Conservation (phyloP, 2,329 filamentous ascomycete species). For the Lecanoromycetidae sp. region DNA sequence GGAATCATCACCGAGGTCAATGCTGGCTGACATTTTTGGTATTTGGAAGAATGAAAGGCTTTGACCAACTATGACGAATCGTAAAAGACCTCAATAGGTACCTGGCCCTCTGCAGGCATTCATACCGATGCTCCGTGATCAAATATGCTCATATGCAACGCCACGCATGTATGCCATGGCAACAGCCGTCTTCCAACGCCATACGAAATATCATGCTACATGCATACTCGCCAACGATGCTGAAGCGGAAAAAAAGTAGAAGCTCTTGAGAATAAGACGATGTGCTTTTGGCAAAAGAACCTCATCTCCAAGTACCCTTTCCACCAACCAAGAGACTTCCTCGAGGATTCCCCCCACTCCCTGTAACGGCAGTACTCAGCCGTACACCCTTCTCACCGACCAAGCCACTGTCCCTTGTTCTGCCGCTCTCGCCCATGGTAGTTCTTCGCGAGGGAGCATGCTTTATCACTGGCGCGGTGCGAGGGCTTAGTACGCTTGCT, state of each 20-base stretch:
- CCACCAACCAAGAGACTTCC: slow-evolving; percentile 23
- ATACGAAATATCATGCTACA: slow-evolving; percentile 4
- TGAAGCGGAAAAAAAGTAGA: no score
- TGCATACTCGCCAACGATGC: background rate
- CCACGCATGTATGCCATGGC: background rate
- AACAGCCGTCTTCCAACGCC: background rate
- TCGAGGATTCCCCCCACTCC: slow-evolving; percentile 25
- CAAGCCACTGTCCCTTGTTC: slow-evolving; percentile 29
- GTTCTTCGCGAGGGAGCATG: slow-evolving; percentile 31
- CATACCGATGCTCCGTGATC: background rate
- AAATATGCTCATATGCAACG: background rate
- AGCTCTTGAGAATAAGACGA: background rate
- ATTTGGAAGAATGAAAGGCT: no score
- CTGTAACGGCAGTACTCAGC: slow-evolving; percentile 28
- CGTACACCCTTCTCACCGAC: slow-evolving; percentile 29
- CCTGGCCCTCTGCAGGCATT: no score
- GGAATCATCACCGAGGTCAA: no score
- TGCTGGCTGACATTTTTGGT: no score
- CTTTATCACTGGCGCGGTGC: slow-evolving; percentile 48
- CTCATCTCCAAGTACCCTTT: slow-evolving; percentile 24
- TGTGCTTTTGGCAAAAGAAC: background rate
- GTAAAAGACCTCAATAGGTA: no score
- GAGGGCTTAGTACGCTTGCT: slow-evolving; percentile 48
- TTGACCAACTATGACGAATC: no score
- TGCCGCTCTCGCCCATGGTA: slow-evolving; percentile 32